Evolutionary conservation across 2,329 filamentous ascomycete genomes (phyloP), one percentile per base, ranked within the genome.

Genomic region (Amphichorda felina): DNA sequence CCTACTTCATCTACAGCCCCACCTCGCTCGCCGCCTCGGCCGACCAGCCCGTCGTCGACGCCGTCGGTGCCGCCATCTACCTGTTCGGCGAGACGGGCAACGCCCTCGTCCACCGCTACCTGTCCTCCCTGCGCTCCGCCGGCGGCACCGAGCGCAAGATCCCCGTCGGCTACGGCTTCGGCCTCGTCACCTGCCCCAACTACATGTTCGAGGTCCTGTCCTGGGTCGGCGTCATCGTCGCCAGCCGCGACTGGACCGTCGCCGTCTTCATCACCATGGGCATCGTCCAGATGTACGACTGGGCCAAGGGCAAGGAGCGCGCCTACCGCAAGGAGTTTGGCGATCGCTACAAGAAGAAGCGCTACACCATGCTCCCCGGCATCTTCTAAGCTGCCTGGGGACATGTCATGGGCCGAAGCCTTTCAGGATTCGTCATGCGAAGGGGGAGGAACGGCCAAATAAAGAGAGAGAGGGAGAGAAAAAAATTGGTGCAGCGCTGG

Each of bases 311-410:
- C 68, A 96, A 95, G 72, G 91, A 98, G 70, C 75, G 68, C 53
- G 77, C 84, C 38, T 91, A 95, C 57, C 77, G 91, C 49, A 81
- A 82, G 58, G 84, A 94, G 57, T 94, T 96, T 59, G 83, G 83
- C 28, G 82, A 88, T 55, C 83, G 80, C 61, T 98, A 98, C 65
- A 88, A 89, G 79, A 88, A 81, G 68, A 96, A 98, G 84, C 75
- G 75, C 51, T 89, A 70, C 53, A 77, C 75, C 40, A 82, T 94
- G 61, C 59, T 95, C 39, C 86, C 91, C 3, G 83, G 83, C 3
- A 62, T 94, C 34, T 70, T 80, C 53, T 91, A 63, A 61, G 35
- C 30, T 16, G 30, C 21, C 10, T 24, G 6, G 21, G 21, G 10
- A 24, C 21, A 24, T 24, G 21, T 24, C 21, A n/a, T n/a, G n/a